A percentile compares a stretch with the other conserved stretches of the same genome.
Evolutionary conservation across 257 asterid species (phyloP).

Genomic region (Anisodus tanguticus): DNA sequence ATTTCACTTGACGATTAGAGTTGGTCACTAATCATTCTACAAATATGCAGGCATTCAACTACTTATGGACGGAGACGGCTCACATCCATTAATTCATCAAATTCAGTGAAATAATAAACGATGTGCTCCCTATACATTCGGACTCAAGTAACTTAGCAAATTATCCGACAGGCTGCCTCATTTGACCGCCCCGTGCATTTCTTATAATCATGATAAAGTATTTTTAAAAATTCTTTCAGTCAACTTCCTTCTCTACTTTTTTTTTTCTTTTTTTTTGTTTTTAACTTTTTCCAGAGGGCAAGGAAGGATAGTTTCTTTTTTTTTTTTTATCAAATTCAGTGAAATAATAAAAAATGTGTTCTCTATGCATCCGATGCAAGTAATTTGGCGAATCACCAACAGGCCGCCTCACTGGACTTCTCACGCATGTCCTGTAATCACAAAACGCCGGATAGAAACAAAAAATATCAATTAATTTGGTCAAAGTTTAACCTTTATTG

Average conservation of each 20-base stretch:
- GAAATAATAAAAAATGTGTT: neutral
- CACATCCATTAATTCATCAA: neutral
- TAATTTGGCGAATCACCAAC: neutral
- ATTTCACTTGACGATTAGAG: neutral
- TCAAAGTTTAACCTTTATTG: neutral
- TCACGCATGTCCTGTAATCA: neutral
- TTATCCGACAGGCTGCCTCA: neutral
- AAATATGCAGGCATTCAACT: neutral
- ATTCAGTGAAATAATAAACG: neutral
- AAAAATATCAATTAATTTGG: neutral
- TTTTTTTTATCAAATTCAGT: too few species aligned
- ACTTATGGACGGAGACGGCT: neutral
- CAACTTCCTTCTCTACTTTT: neutral
- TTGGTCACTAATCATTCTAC: neutral
- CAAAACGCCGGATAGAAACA: neutral
- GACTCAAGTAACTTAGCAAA: neutral
- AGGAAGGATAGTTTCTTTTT: too few species aligned
- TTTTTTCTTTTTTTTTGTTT: neutral
- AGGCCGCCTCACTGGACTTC: neutral
- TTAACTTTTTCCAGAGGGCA: neutral
- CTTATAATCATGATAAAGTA: neutral
- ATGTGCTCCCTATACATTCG: neutral
- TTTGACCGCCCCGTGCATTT: constrained; percentile 12
- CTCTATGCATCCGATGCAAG: neutral
- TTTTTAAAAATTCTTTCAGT: neutral